These are phyloP conservation scores for Ustilago loliicola DNA, from an alignment of 1,284 basidiomycete species.

Conservation along the genomic window DNA sequence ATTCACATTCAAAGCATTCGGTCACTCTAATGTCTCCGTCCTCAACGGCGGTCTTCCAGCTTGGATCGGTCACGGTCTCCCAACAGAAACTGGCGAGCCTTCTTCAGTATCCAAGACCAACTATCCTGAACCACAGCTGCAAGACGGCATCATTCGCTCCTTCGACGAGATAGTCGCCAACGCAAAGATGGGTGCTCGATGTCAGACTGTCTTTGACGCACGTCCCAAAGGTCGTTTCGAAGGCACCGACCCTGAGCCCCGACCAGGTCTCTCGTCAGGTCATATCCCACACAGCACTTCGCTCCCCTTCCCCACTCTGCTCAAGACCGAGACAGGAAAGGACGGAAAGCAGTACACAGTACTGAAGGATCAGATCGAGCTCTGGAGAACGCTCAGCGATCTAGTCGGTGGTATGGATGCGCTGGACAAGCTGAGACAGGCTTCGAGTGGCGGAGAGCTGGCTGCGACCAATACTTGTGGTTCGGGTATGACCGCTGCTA, in stretches of 20 bases:
- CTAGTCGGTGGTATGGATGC: constrained; percentile 74
- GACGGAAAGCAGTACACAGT: constrained; percentile 65
- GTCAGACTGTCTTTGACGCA: constrained; percentile 88
- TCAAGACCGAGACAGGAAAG: constrained; percentile 73
- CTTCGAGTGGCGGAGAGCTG: constrained; percentile 53
- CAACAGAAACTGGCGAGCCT: constrained; percentile 49
- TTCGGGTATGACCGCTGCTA: constrained; percentile 91
- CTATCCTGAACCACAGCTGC: constrained; percentile 74
- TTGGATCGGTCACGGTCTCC: constrained; percentile 55
- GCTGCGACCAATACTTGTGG: constrained; percentile 69
- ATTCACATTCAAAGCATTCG: constrained; percentile 65
- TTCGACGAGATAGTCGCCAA: constrained; percentile 88
- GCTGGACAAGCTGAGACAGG: constrained; percentile 66
- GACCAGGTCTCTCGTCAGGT: constrained; percentile 86
- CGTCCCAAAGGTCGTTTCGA: constrained; percentile 81
- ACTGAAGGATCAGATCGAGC: constrained; percentile 65
- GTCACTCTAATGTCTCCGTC: constrained; percentile 62
- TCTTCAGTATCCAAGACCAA: constrained; percentile 14
- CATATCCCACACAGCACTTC: constrained; percentile 91
- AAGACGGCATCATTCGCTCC: constrained; percentile 75
- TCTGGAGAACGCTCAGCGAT: constrained; percentile 75
- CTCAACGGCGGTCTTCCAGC: constrained; percentile 67
- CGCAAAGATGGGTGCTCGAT: constrained; percentile 74
- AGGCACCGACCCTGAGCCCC: constrained; percentile 88
- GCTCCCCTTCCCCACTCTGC: constrained; percentile 84